Base-by-base conservation (phyloP, 2,329 filamentous ascomycete genomes). In the Aureobasidium sp. region DNA sequence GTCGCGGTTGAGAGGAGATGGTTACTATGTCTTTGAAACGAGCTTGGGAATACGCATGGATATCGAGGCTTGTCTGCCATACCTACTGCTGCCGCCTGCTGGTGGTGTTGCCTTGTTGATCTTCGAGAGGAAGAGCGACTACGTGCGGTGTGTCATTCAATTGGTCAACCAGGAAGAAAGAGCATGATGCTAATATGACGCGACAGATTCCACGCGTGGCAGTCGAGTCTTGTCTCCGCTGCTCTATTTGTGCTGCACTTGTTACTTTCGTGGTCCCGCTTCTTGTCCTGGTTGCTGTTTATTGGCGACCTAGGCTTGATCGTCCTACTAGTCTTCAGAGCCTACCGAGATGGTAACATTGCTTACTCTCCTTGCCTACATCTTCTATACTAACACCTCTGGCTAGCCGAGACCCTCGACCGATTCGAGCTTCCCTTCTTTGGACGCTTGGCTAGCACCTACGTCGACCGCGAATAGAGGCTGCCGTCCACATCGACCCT, bases 91-190 rank as follows among this genome's bases (percentile, higher is more conserved):
- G 15, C 94, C 94, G 65, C 94, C 94, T 1, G 81, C 92, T 0
- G 94, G 93, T 2, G 90, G 89, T 3, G 90, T 97, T 29, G 74
- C 96, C 67, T 76, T 99, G 68, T 76, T 99, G 67, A 83, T 97
- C 48, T 73, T 93, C 66, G 94, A 99, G 81, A 86, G 92, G 71
- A 94, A 96, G 79, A 97, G 92, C 72, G 94, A 99, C 77, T 99
- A 96, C 75, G 94, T 99, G 63, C 84, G 94, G 89, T 93, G 50
- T 17, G 56, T 12, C n/a, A 13, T 50, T 2, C 36, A 0, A 5
- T 6, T 24, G 17, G 9, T 34, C 32, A 15, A n/a, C 10, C 3
- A 8, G 13, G 24, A 10, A 34, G 17, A 10, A 24, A n/a, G n/a
- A 32, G 34, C 61, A 37, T 34, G 17, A 26, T 55, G 32, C 34